phyloP scores from a whole-genome alignment of 2,329 filamentous ascomycete genomes.

The Penicillium concentricum region DNA sequence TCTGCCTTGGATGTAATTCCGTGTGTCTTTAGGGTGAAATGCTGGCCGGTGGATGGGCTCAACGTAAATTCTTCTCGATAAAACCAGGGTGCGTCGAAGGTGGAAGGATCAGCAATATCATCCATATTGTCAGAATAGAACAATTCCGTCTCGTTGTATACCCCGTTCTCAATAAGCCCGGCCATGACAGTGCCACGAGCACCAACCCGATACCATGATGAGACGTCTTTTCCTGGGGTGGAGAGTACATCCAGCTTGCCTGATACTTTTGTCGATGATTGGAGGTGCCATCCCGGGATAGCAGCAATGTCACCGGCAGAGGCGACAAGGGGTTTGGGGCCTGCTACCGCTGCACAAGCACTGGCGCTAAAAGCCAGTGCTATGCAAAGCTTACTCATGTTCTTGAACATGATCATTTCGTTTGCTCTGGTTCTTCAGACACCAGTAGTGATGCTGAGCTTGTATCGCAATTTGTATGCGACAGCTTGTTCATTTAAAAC shows the following conservation, averaged over 20 bases:
- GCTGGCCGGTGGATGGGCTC: conserved; percentile 31
- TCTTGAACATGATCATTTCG: not conserved
- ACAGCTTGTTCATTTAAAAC: not conserved
- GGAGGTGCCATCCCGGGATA: conserved; percentile 51
- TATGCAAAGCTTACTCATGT: not conserved
- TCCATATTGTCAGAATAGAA: conserved; percentile 57
- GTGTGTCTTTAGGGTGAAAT: conserved; percentile 57
- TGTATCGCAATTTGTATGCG: not conserved
- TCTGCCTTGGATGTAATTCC: conserved; percentile 62
- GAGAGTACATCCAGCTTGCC: conserved; percentile 44
- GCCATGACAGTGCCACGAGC: conserved; percentile 58
- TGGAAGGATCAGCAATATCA: conserved; percentile 43
- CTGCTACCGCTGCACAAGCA: not conserved
- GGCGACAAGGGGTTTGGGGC: conserved; percentile 17
- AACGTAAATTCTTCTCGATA: conserved; percentile 57
- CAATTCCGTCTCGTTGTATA: conserved; percentile 54
- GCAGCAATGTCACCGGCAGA: conserved; percentile 24
- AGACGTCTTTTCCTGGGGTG: conserved; percentile 45
- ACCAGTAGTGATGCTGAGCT: not conserved
- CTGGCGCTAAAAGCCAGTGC: not conserved
- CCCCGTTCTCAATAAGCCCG: conserved; percentile 53
- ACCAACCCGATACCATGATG: conserved; percentile 53
- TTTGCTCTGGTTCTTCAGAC: not conserved
- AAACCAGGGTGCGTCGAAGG: conserved; percentile 57
- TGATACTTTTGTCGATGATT: conserved; percentile 44